phyloP scores from a whole-genome alignment of 805 yeast genomes.

The Debaryomyces castellii region DNA sequence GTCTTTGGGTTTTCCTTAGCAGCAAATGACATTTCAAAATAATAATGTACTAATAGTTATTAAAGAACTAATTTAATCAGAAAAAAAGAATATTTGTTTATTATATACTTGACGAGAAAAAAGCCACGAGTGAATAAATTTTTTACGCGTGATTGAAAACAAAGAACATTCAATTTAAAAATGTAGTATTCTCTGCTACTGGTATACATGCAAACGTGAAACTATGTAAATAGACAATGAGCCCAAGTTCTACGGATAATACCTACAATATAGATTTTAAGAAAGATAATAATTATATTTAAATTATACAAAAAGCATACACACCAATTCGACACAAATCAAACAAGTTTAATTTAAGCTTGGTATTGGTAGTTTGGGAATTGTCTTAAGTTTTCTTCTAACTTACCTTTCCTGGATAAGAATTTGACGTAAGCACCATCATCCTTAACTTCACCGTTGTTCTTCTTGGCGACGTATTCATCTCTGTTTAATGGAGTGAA shows the following conservation, averaged over 20 bases:
- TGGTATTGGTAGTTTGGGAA: conserved; percentile 85
- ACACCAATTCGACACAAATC: conserved; percentile 3
- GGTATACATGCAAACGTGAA: too few relatives aligned
- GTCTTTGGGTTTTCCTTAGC: conserved; percentile 81
- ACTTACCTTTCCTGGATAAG: conserved; percentile 94
- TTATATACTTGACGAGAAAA: not conserved
- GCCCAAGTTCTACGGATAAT: too few relatives aligned
- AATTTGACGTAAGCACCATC: conserved; percentile 99
- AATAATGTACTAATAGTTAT: conserved; percentile 6
- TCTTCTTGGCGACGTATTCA: conserved; percentile 91
- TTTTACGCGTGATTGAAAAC: not conserved
- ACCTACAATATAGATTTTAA: too few relatives aligned
- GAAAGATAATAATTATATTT: conserved; percentile 3
- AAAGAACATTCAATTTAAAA: too few relatives aligned
- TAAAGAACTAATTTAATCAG: not conserved
- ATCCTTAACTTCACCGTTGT: conserved; percentile 97
- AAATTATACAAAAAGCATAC: conserved; percentile 6
- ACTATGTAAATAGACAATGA: too few relatives aligned
- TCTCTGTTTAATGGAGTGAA: conserved; percentile 99
- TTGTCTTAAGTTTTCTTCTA: conserved; percentile 85
- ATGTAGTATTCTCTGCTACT: not conserved
- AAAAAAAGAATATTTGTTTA: not conserved
- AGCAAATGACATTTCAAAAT: conserved; percentile 52
- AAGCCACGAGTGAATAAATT: conserved; percentile 1
- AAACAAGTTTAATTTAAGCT: conserved; percentile 27